Evolutionary conservation across 352 stramenopile genomes (phyloP).

Genomic region (Phytophthora cactorum): DNA sequence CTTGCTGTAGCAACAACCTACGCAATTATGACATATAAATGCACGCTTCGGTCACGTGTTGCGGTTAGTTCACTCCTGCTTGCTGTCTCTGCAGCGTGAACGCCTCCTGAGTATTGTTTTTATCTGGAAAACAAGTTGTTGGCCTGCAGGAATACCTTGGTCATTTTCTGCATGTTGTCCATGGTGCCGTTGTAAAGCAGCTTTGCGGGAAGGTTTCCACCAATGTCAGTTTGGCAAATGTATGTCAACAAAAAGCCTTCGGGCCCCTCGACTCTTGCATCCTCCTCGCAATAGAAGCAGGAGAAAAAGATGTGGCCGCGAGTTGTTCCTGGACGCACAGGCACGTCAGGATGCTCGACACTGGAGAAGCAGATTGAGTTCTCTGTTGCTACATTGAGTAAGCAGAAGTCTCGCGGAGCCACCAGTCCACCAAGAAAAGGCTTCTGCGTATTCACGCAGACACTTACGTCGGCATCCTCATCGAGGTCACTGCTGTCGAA

Average conservation of each 20-base stretch:
- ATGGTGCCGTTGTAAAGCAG: constrained; percentile 65
- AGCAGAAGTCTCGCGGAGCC: constrained; percentile 60
- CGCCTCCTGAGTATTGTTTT: background rate
- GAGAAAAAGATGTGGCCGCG: constrained; percentile 51
- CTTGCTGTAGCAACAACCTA: constrained; percentile 1
- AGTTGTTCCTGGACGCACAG: constrained; percentile 34
- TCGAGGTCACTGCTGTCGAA: constrained; percentile 32
- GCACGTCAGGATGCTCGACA: constrained; percentile 51
- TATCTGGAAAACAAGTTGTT: constrained; percentile 43
- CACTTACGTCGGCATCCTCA: constrained; percentile 36
- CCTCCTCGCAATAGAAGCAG: constrained; percentile 47
- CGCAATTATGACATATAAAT: constrained; percentile 12
- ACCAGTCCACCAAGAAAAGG: constrained; percentile 61
- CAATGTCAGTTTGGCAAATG: constrained; percentile 62
- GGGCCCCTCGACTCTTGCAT: constrained; percentile 29
- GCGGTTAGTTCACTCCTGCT: background rate
- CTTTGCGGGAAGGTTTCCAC: constrained; percentile 49
- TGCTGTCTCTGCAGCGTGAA: background rate
- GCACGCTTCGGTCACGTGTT: background rate
- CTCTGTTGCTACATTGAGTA: constrained; percentile 39
- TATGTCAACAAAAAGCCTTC: constrained; percentile 53
- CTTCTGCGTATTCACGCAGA: constrained; percentile 66
- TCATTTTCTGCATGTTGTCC: constrained; percentile 70
- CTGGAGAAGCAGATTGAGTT: constrained; percentile 48
- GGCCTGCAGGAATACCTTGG: constrained; percentile 54